Evolutionary conservation across 257 asterid genomes (phyloP).

Genomic region (Solanum pimpinellifolium): DNA sequence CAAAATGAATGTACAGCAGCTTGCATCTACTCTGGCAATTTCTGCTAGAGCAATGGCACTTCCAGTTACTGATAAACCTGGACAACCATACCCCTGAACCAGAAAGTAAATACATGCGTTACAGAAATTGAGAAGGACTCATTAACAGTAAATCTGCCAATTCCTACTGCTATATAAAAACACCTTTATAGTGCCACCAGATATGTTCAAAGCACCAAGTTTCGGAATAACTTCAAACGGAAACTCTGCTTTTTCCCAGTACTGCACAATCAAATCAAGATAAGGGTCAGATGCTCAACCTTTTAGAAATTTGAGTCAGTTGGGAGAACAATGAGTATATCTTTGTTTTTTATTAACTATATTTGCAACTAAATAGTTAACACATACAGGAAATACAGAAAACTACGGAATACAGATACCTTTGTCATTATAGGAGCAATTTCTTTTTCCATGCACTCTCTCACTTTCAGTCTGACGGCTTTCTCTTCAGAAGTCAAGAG

Average conservation of each 20-base stretch:
- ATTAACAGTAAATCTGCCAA: background rate
- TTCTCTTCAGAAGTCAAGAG: slow-evolving; percentile 64
- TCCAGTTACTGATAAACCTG: slow-evolving; percentile 68
- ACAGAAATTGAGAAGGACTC: background rate
- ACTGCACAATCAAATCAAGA: slow-evolving; percentile 30
- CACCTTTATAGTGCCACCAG: slow-evolving; percentile 93
- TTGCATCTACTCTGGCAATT: slow-evolving; percentile 95
- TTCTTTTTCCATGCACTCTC: slow-evolving; percentile 86
- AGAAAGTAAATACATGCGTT: background rate
- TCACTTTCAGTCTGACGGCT: slow-evolving; percentile 49
- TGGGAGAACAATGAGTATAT: background rate
- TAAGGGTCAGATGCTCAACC: background rate
- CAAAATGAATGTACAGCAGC: slow-evolving; percentile 81
- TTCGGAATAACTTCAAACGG: slow-evolving; percentile 90
- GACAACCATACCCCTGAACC: slow-evolving; percentile 89
- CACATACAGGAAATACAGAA: background rate
- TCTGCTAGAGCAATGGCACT: slow-evolving; percentile 81
- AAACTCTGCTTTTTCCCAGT: slow-evolving; percentile 98
- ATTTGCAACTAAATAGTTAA: background rate
- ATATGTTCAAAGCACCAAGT: slow-evolving; percentile 62
- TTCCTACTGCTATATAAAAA: background rate
- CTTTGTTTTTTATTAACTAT: background rate
- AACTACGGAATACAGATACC: slow-evolving; percentile 30
- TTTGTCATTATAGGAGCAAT: slow-evolving; percentile 92
- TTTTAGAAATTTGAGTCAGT: background rate